phyloP scores from a whole-genome alignment of 441 rosid species.

The Erodium chrysanthum region DNA sequence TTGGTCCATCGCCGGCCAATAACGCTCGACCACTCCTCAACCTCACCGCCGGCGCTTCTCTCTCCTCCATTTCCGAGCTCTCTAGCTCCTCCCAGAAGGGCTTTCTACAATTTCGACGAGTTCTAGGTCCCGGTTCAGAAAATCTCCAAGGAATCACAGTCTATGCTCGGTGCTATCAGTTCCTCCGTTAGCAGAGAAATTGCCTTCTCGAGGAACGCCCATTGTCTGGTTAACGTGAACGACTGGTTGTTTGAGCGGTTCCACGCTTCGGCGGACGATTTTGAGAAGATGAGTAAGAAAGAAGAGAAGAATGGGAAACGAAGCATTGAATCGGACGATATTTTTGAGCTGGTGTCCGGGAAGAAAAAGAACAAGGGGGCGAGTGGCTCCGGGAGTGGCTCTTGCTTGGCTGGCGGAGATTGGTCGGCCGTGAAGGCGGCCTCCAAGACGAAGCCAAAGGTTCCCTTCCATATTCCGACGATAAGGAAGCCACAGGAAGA shows the following conservation, averaged over 20 bases:
- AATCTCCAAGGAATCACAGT: neutral
- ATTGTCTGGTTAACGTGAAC: constrained; percentile 25
- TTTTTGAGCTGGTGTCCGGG: neutral
- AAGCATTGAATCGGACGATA: neutral
- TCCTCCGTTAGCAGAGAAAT: neutral
- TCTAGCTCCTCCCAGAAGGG: neutral
- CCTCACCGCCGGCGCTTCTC: neutral
- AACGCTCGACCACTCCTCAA: neutral
- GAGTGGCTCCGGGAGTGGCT: constrained; percentile 8
- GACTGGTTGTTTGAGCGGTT: constrained; percentile 50
- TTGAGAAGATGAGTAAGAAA: constrained; percentile 15
- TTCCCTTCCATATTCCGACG: constrained; percentile 60
- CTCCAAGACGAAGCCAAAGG: constrained; percentile 45
- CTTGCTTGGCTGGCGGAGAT: constrained; percentile 14
- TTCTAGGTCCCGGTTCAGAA: neutral
- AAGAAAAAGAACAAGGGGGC: constrained; percentile 1
- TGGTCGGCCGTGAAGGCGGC: constrained; percentile 40
- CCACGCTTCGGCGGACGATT: constrained; percentile 35
- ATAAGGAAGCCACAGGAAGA: constrained; percentile 69
- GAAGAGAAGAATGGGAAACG: constrained; percentile 33
- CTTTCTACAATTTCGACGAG: neutral
- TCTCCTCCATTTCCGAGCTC: neutral
- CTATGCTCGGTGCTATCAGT: neutral
- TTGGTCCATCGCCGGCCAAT: neutral
- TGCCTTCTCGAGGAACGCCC: neutral